These are phyloP conservation scores for Francoa sonchifolia DNA, from an alignment of 441 rosid species.

Conservation along the genomic window DNA sequence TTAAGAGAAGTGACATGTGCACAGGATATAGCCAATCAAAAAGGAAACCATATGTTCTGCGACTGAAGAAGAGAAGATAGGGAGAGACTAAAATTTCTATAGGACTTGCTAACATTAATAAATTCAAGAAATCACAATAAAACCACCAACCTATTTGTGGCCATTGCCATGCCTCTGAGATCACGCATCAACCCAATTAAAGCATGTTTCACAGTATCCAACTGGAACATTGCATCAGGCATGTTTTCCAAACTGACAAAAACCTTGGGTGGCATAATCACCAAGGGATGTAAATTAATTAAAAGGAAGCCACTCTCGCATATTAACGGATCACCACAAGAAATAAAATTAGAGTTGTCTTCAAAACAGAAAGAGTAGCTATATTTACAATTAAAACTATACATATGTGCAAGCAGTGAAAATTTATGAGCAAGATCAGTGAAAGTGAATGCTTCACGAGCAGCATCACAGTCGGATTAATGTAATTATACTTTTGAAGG, in stretches of 20 bases:
- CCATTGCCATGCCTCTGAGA: constrained; percentile 97
- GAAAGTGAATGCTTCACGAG: too few relatives aligned
- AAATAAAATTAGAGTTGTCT: too few relatives aligned
- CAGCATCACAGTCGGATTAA: too few relatives aligned
- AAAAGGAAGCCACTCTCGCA: too few relatives aligned
- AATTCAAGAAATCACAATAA: not conserved
- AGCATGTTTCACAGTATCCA: constrained; percentile 85
- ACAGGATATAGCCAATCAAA: constrained; percentile 98
- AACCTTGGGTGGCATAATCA: constrained; percentile 37
- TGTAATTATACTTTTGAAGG: too few relatives aligned
- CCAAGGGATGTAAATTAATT: too few relatives aligned
- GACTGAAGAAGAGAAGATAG: constrained; percentile 34
- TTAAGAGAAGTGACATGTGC: constrained; percentile 90
- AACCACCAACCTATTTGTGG: constrained; percentile 62
- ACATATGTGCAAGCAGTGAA: too few relatives aligned
- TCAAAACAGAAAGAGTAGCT: too few relatives aligned
- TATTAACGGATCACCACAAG: too few relatives aligned
- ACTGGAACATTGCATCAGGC: constrained; percentile 80
- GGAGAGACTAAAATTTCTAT: not conserved
- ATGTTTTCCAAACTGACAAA: constrained; percentile 73
- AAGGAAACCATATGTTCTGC: constrained; percentile 81
- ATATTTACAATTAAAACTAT: too few relatives aligned
- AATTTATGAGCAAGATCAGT: too few relatives aligned
- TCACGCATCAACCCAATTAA: constrained; percentile 92
- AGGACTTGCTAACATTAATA: not conserved